phyloP scores from a whole-genome alignment of 192 early-diverging fungal species.

The Fimicolochytrium jonesii region DNA sequence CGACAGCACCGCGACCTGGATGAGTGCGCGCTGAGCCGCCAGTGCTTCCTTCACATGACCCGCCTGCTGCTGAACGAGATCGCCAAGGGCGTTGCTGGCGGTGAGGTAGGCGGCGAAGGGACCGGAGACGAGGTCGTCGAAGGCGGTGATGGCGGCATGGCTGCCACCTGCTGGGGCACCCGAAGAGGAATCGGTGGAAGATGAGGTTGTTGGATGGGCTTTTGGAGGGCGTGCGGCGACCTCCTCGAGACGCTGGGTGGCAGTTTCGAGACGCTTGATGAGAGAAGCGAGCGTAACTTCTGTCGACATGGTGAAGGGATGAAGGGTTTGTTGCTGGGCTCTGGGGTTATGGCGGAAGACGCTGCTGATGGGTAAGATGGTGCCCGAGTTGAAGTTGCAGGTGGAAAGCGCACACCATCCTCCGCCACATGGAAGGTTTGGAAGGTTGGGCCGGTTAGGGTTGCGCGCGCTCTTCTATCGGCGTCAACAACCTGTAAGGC shows the following conservation, averaged over 20 bases:
- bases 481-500: no score
- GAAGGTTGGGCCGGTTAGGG: no score
- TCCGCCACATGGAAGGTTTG: no score
- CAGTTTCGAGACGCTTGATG: slow-evolving; percentile 87
- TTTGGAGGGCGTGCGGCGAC: slow-evolving; percentile 53
- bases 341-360: no score
- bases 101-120: slow-evolving; percentile 36
- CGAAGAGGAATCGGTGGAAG: slow-evolving; percentile 27
- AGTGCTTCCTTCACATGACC: slow-evolving; percentile 55
- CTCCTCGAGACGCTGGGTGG: slow-evolving; percentile 86
- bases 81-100: slow-evolving; percentile 48
- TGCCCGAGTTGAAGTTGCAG: no score
- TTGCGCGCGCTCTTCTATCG: no score
- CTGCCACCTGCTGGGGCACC: slow-evolving; percentile 22
- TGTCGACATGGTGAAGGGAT: slow-evolving; percentile 9
- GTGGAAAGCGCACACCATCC: no score
- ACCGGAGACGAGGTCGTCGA: slow-evolving; percentile 45
- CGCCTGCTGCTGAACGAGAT: slow-evolving; percentile 61
- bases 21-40: slow-evolving; percentile 68
- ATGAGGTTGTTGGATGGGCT: slow-evolving; percentile 28
- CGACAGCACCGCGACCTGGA: slow-evolving; percentile 64
- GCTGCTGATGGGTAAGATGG: no score
- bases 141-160: slow-evolving; percentile 52
- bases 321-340: no score
- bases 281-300: slow-evolving; percentile 56